These are phyloP conservation scores for Leccinum obscurum DNA, from an alignment of 768 basidiomycete species.

Conservation along the genomic window DNA sequence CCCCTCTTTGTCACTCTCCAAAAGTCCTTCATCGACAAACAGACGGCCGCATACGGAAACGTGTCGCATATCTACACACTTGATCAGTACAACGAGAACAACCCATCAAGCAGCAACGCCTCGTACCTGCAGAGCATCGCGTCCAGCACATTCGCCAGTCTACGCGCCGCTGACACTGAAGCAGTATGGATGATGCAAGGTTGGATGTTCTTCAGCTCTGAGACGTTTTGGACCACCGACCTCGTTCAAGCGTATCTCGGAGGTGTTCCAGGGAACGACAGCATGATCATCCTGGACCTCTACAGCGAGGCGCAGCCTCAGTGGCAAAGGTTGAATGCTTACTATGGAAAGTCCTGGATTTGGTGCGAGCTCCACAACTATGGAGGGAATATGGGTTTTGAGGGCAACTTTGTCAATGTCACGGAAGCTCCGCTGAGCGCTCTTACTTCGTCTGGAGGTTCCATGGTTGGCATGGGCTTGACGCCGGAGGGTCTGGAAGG, in stretches of 20 bases:
- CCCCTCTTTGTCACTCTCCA: conserved; percentile 38
- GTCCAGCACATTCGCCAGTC: conserved; percentile 36
- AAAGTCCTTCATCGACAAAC: conserved; percentile 34
- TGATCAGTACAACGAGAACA: conserved; percentile 20
- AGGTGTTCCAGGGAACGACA: conserved; percentile 37
- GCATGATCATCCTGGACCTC: conserved; percentile 43
- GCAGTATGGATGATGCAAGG: conserved; percentile 45
- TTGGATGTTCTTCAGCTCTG: conserved; percentile 40
- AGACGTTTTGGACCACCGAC: conserved; percentile 41
- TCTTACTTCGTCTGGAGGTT: conserved; percentile 28
- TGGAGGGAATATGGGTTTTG: background rate
- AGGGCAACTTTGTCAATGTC: background rate
- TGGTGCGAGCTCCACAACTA: background rate
- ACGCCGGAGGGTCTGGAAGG: conserved; percentile 43
- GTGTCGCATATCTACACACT: conserved; percentile 44
- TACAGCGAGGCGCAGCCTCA: conserved; percentile 42
- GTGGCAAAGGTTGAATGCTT: conserved; percentile 40
- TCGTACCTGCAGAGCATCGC: conserved; percentile 37
- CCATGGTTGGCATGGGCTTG: conserved; percentile 41
- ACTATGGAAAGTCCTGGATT: conserved; percentile 34
- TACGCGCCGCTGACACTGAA: conserved; percentile 40
- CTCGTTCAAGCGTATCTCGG: conserved; percentile 41
- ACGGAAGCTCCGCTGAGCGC: conserved; percentile 18
- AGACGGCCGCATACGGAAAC: conserved; percentile 34
- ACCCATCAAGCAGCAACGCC: conserved; percentile 35